Evolutionary conservation across 768 basidiomycete genomes (phyloP), one percentile per base, ranked within the genome.

Genomic region (Tricholoma matsutake): DNA sequence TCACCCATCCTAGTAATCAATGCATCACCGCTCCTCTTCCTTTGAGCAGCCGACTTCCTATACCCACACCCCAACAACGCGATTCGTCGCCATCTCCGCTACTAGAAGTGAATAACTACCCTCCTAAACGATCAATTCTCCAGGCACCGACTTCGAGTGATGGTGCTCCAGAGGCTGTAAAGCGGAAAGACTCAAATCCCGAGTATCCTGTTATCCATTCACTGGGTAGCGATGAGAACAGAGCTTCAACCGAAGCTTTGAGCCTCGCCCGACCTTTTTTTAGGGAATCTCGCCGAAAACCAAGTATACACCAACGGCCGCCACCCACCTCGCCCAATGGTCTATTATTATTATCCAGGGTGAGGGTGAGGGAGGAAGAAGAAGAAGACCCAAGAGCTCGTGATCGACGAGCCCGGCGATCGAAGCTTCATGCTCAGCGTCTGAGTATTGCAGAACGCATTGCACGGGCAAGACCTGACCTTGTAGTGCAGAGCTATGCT

Each of bases 381-480:
- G 29, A 32, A 4, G 29, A 53, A 25, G 29, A 32, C 25, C 51
- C n/a, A 32, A 53, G 31, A n/a, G 31, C 31, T 10, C 32, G 16
- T 9, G 29, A 32, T 32, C 51, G 16, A 18, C 29, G 51, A 4
- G 51, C 29, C 16, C 62, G 41, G 52, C 62, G 61, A 3, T 63
- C 62, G 41, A 60, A 65, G 37, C 51, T 63, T 5, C 64, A 65
- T n/a, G 58, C 60, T 11, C 60, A 67, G 18, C 69, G 75, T 18
- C 57, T 75, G 9, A 54, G 67, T 5, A 74, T 73, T 41, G 78
- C 77, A 0, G 77, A 81, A 37, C 78, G 76, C 34, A 69, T 85
- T 14, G 75, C 77, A 4, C 67, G 65, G 13, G 81, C 80, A 10
- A 76, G 78, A 28, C 84, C 83, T 2, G 75, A 80, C 57, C 73